These are phyloP conservation scores for Phellopilus nigrolimitatus DNA, from an alignment of 1,284 basidiomycete genomes.

Conservation along the genomic window DNA sequence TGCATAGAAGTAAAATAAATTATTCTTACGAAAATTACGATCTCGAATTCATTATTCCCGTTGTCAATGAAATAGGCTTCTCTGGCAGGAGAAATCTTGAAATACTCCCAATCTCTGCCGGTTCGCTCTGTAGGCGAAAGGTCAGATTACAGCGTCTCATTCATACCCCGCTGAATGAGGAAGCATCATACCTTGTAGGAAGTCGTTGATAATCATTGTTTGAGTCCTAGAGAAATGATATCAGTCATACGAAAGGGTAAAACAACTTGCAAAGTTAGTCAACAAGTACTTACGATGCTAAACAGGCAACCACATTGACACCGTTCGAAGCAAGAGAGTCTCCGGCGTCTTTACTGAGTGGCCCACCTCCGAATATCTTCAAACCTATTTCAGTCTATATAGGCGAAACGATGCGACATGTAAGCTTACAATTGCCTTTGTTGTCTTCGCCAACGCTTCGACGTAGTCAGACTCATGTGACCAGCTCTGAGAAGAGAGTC, in stretches of 20 bases:
- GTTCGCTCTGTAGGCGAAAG: conserved; percentile 5
- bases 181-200: conserved; percentile 8
- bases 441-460: not conserved
- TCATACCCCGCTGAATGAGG: not conserved
- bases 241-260: not conserved
- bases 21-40: conserved; percentile 10
- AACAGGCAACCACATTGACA: conserved; percentile 16
- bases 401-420: not conserved
- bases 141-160: too few species aligned
- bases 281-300: conserved; percentile 12
- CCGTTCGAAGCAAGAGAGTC: conserved; percentile 26
- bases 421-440: conserved; percentile 11
- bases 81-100: too few species aligned
- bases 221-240: conserved; percentile 8
- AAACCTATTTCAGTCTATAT: not conserved
- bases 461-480: conserved; percentile 3
- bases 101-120: not conserved
- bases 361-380: conserved; percentile 31
- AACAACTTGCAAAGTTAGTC: too few species aligned
- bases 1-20: not conserved
- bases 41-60: conserved; percentile 7
- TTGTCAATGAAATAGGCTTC: not conserved
- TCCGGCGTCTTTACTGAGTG: conserved; percentile 28
- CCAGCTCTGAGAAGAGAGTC: conserved; percentile 9
- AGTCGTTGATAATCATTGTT: not conserved